A percentile compares a stretch with the other conserved stretches of the same genome.
These are phyloP conservation scores for Benincasa hispida DNA, from an alignment of 306 rosid genomes.

Conservation along the genomic window DNA sequence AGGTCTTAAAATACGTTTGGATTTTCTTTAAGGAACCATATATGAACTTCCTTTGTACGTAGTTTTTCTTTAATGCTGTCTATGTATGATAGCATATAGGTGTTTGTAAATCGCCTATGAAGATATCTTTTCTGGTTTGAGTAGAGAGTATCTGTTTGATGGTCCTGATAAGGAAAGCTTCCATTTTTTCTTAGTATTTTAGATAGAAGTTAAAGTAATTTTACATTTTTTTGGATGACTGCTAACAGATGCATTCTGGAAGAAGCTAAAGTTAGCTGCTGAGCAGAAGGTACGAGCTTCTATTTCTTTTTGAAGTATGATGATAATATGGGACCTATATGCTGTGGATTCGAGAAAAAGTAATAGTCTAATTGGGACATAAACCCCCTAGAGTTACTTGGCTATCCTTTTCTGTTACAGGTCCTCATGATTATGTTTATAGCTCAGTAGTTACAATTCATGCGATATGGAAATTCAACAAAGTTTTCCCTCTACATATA, in stretches of 20 bases:
- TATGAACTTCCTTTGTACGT: not conserved
- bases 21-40: not conserved
- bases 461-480: not conserved
- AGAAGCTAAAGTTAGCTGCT: slow-evolving; percentile 55
- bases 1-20: not conserved
- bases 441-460: not conserved
- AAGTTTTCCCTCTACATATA: not conserved
- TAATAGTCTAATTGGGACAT: not conserved
- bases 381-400: not conserved
- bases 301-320: not conserved
- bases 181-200: not conserved
- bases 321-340: not conserved
- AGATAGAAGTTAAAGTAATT: not conserved
- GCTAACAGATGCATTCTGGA: slow-evolving; percentile 68
- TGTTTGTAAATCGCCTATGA: not conserved
- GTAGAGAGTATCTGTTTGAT: not conserved
- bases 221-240: slow-evolving; percentile 21
- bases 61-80: not conserved
- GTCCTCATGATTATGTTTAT: not conserved
- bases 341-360: not conserved
- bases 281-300: slow-evolving; percentile 54
- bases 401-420: not conserved
- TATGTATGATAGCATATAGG: not conserved
- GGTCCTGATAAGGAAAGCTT: not conserved
- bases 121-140: not conserved